Evolutionary conservation across 2,329 filamentous ascomycete species (phyloP), one percentile per base, ranked within the genome.

Genomic region (Aspergillus felis): DNA sequence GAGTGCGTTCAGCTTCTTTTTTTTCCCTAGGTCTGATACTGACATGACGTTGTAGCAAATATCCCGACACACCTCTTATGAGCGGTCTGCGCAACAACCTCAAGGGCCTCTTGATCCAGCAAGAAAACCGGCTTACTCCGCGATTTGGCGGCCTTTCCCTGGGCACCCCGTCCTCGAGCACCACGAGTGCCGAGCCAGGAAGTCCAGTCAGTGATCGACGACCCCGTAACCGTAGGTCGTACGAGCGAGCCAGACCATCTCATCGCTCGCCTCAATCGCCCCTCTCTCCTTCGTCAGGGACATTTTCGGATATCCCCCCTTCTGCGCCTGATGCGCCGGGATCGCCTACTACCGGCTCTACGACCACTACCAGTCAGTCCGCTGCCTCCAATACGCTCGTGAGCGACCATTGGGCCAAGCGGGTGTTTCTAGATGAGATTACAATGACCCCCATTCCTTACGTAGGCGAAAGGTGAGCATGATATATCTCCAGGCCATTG

Each of bases 391-490:
- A 67, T 54, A 51, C 44, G 44, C 1, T 62, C 9, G 51, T 68
- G 22, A 63, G 61, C 53, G 68, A 70, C 9, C 78, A 80, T 63
- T 81, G 78, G 78, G 71, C 77, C 3, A 71, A 68, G 52, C 67
- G 64, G 7, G 71, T 78, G 0, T 79, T 79, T 49, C 54, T 64
- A 4, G 65, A 67, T 24, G 58, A 59, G 51, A 60, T 65, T 14
- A 61, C 72, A 7, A 57, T 61, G 27, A 76, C 71, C 3, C 62
- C 61, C 4, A 65, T 78, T 9, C 61, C 64, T n/a, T 55, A 57
- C 14, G 55, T 60, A 3, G 66, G 67, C 25, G 66, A 74, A 60
- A 66, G 58, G 76, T 77, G 50, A 65, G 70, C 6, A 3, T 10
- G 14, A 17, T 7, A n/a, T 25, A 5, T 24, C 6, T 9, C 41